Percentiles rank a stretch among this genome's conserved stretches.
phyloP scores from a whole-genome alignment of 2,329 filamentous ascomycete genomes.

The Xylariaceae sp. region DNA sequence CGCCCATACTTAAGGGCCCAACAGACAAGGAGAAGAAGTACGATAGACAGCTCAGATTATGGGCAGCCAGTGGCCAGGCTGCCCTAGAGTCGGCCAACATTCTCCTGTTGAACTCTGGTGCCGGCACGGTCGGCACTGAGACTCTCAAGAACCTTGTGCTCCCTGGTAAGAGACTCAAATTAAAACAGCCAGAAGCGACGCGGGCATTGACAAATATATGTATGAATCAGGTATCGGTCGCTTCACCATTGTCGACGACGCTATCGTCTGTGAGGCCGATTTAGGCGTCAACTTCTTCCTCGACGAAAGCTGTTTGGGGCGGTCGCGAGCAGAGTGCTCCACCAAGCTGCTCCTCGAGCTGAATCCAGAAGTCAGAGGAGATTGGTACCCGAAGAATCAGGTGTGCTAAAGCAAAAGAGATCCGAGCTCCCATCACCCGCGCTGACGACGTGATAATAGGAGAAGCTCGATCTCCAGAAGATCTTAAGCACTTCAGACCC shows the following conservation, averaged over 20 bases:
- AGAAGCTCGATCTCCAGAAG: constrained; percentile 33
- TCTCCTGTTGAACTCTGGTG: constrained; percentile 80
- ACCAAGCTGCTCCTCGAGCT: constrained; percentile 75
- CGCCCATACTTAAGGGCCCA: constrained; percentile 46
- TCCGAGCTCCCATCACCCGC: background rate
- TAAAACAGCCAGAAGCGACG: background rate
- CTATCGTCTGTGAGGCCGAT: constrained; percentile 71
- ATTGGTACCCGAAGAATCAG: constrained; percentile 54
- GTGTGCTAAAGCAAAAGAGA: constrained; percentile 27
- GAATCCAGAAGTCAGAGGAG: constrained; percentile 84
- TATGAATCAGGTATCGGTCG: constrained; percentile 65
- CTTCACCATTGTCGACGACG: constrained; percentile 85
- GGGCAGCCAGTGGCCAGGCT: constrained; percentile 87
- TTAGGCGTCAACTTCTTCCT: constrained; percentile 97
- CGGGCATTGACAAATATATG: constrained; percentile 14
- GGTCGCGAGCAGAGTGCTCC: constrained; percentile 71
- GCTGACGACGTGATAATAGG: constrained; percentile 22
- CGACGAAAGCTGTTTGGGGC: constrained; percentile 70
- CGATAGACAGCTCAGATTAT: constrained; percentile 89
- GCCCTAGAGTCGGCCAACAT: constrained; percentile 88
- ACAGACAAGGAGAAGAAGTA: constrained; percentile 71
- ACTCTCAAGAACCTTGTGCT: constrained; percentile 95
- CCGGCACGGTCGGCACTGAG: constrained; percentile 85
- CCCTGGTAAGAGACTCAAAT: constrained; percentile 50
- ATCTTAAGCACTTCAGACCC: constrained; percentile 37